Conservation (phyloP, 2,329 filamentous ascomycete genomes). For the Aspergillus hiratsukae region DNA sequence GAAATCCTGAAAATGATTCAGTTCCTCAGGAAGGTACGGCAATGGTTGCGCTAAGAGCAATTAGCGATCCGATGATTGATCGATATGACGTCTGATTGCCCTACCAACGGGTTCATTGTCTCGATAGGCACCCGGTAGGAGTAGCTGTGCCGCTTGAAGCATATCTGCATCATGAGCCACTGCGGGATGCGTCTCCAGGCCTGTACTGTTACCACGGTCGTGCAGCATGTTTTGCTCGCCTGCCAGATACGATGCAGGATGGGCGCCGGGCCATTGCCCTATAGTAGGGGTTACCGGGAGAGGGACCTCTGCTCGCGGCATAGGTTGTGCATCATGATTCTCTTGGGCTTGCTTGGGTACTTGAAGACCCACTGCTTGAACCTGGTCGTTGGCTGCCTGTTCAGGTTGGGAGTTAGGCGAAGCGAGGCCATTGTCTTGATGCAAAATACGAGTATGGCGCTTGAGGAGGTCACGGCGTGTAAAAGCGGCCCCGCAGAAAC, state of each 20-base stretch:
- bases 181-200: slow-evolving; percentile 16
- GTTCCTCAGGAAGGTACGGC: slow-evolving; percentile 28
- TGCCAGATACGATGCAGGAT: slow-evolving; percentile 23
- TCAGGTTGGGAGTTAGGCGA: slow-evolving; percentile 29
- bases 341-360: slow-evolving; percentile 15
- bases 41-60: slow-evolving; percentile 21
- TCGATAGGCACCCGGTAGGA: slow-evolving; percentile 28
- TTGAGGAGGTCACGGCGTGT: slow-evolving; percentile 33
- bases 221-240: slow-evolving; percentile 21
- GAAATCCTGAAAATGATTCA: slow-evolving; percentile 35
- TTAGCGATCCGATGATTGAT: neutral
- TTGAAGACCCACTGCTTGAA: slow-evolving; percentile 14
- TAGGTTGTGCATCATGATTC: slow-evolving; percentile 4
- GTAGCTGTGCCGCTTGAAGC: slow-evolving; percentile 36
- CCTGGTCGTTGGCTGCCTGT: slow-evolving; percentile 13
- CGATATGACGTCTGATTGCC: neutral
- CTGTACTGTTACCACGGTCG: slow-evolving; percentile 8
- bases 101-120: slow-evolving; percentile 14
- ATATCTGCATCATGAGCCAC: slow-evolving; percentile 31
- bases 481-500: slow-evolving; percentile 34
- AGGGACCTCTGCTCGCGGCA: slow-evolving; percentile 18
- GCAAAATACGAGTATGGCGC: slow-evolving; percentile 30
- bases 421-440: slow-evolving; percentile 24
- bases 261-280: slow-evolving; percentile 26
- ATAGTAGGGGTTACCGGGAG: slow-evolving; percentile 18